phyloP scores from a whole-genome alignment of 176 grass and related monocot genomes.

The Chloris gayana region DNA sequence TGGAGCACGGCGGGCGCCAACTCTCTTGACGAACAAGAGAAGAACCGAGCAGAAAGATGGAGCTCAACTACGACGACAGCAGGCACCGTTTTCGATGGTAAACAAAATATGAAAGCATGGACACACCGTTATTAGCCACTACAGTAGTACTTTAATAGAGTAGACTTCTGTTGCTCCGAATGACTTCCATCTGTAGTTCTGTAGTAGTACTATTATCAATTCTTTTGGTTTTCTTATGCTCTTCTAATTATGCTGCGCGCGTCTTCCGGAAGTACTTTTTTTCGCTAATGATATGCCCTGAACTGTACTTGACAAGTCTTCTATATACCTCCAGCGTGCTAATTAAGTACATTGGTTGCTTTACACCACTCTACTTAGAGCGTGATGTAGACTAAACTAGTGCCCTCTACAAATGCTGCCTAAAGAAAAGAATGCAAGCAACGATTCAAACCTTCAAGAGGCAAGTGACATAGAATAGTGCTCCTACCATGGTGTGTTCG shows the following conservation, averaged over 20 bases:
- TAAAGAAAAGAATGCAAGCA: background rate
- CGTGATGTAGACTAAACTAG: background rate
- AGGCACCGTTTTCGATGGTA: background rate
- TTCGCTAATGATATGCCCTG: background rate
- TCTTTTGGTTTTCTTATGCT: background rate
- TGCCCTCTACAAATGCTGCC: background rate
- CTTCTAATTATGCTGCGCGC: background rate
- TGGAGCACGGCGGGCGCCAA: background rate
- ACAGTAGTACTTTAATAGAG: background rate
- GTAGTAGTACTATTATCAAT: too few relatives aligned
- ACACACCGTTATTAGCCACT: background rate
- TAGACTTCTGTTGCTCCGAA: background rate
- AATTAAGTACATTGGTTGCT: background rate
- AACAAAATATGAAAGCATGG: background rate
- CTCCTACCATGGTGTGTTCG: too few relatives aligned
- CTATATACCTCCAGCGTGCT: background rate
- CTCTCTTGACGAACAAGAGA: background rate
- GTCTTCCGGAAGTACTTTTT: too few relatives aligned
- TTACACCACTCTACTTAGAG: background rate
- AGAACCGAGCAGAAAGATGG: background rate
- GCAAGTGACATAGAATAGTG: conserved; percentile 18
- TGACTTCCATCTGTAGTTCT: background rate
- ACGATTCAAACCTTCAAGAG: background rate
- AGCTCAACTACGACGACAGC: background rate
- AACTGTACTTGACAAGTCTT: background rate